Base-by-base conservation (phyloP, 768 basidiomycete species). In the Xerocomus spinulosus region DNA sequence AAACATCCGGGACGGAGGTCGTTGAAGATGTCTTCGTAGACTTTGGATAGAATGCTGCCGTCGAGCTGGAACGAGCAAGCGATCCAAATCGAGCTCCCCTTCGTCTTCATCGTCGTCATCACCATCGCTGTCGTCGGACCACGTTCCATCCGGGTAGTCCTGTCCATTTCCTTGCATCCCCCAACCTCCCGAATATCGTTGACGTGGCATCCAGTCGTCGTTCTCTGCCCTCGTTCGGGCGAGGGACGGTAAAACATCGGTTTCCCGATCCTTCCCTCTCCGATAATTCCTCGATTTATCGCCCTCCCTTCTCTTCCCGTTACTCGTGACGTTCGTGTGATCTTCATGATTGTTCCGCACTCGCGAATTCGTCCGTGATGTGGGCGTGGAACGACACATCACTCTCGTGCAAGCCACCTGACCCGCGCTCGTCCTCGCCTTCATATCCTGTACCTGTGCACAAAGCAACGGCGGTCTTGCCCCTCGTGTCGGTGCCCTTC, bases 41-140 rank as follows among this genome's bases (percentile, higher is more conserved):
- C 85, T 87, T 55, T 73, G 78, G 52, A 88, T 87, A 15, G 85
- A 87, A 50, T 81, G 76, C 59, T 89, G 86, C 23, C 86, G 73
- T 61, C 81, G 85, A 17, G 87, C 75, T 8, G 80, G 83, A 23
- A 85, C 79, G 29, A 89, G 78, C 46, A 88, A 73, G 23, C 76
- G 74, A 14, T 83, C 81, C 33, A 88, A 71, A 58, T 81, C 76
- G 38, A 87, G 68, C 57, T 87, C 86, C 14, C 72, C 75, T 33
- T 77, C 79, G 8, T 71, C 71, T 1, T 74, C 75, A 3, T 71
- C 59, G 5, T 74, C 73, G 12, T 69, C 70, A 9, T 67, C 67
- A 2, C 68, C 68, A 37, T 62, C 66, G 23, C 63, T 59, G 17
- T 61, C 59, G 13, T 63, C 54, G 3, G 55, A 49, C 47, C 56